Evolutionary conservation across 2,329 filamentous ascomycete genomes (phyloP), one percentile per base, ranked within the genome.

Genomic region (Aspergillus fischeri): DNA sequence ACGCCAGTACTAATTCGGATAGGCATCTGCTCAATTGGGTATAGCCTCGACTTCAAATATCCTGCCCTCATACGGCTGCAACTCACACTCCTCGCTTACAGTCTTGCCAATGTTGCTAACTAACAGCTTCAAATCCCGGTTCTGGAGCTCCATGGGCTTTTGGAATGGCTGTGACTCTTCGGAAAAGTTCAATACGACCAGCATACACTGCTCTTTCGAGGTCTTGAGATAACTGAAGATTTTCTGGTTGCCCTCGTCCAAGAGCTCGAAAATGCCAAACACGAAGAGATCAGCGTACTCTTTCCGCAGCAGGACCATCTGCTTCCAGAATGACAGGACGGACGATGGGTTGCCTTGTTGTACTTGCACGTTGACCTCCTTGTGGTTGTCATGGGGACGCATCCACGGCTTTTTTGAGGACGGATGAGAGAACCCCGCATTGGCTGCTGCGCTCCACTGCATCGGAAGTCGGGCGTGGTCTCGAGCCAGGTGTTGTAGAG

Each of bases 401-500:
- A 91, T 91, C 89, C 89, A 91, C 1, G 88, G 86, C 52, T 76
- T 78, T 2, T 66, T 70, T 3, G 42, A 21, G 42, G 71, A 73
- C 1, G 71, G 72, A 2, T 74, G 74, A 0, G 86, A 85, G 74
- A 91, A 91, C 9, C 89, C 88, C 0, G 79, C 87, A 56, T 90
- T 80, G 0, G 74, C 65, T 3, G 72, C 75, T n/a, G 72, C 67
- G 61, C 84, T 79, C 88, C 88, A 91, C 67, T 90, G 87, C 74
- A 91, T 86, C 0, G 88, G 88, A 1, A 86, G 84, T 35, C 88
- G 80, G 5, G 84, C 84, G 69, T 92, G 88, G 71, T 92, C 89
- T 20, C 88, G 68, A 0, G 72, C 86, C 29, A 88, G 80, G 57
- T 81, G 77, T 60, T 85, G 81, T 52, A 89, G 74, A 42, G 82